Conservation (phyloP, 768 basidiomycete genomes). For the Pisolithus albus region DNA sequence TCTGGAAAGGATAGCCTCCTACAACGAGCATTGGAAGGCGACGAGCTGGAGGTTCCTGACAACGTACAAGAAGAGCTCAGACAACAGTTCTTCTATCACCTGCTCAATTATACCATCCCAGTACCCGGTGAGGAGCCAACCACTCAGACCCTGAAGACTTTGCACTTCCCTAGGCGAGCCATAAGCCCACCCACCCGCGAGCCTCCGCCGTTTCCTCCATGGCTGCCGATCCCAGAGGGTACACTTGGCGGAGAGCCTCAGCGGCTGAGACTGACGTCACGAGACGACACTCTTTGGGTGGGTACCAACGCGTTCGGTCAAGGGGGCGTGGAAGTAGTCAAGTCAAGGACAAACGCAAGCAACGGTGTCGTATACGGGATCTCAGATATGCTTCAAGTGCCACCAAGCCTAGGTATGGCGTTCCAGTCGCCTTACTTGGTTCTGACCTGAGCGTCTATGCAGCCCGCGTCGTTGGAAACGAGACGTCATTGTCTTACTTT, state of each 20-base stretch:
- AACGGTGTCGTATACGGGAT: conserved; percentile 82
- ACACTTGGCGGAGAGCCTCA: conserved; percentile 78
- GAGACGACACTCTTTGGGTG: conserved; percentile 45
- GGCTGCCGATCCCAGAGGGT: conserved; percentile 81
- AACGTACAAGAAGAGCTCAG: conserved; percentile 80
- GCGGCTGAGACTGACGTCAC: conserved; percentile 56
- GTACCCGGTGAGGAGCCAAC: conserved; percentile 33
- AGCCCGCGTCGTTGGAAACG: conserved; percentile 58
- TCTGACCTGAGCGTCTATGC: conserved; percentile 4
- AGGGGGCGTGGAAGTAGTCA: conserved; percentile 64
- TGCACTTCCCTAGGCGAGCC: conserved; percentile 61
- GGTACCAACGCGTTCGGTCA: conserved; percentile 76
- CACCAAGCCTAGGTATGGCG: conserved; percentile 62
- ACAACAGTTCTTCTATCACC: conserved; percentile 90
- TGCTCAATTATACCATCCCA: conserved; percentile 73
- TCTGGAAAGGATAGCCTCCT: conserved; percentile 26
- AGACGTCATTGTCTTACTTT: conserved; percentile 66
- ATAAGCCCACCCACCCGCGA: conserved; percentile 56
- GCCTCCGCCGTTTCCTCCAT: conserved; percentile 73
- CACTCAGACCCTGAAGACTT: conserved; percentile 43
- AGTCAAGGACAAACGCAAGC: conserved; percentile 46
- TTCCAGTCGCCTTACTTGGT: neutral
- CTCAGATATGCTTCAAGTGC: conserved; percentile 65
- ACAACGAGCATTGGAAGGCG: conserved; percentile 21
- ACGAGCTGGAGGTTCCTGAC: conserved; percentile 44